These are phyloP conservation scores for Geotrichum klebahnii DNA, from an alignment of 1,139 yeast genomes.

Conservation along the genomic window DNA sequence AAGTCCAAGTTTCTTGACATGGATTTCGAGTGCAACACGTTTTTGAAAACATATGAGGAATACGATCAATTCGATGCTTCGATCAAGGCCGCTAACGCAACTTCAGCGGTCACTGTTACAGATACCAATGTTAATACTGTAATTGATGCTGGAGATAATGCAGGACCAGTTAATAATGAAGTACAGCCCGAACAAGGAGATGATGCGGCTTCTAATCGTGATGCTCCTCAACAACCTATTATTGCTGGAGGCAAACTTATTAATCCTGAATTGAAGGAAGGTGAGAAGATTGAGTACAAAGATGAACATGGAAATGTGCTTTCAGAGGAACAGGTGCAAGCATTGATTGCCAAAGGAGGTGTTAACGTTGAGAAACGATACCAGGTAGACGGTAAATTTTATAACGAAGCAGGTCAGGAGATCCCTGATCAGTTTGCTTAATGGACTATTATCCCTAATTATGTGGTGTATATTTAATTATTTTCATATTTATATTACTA, in stretches of 20 bases:
- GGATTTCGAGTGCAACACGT: constrained; percentile 81
- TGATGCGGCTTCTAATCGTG: neutral
- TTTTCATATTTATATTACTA: neutral
- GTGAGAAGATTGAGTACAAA: constrained; percentile 12
- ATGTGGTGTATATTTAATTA: too few relatives aligned
- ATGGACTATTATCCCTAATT: too few relatives aligned
- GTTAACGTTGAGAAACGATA: constrained; percentile 11
- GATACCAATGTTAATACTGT: too few relatives aligned
- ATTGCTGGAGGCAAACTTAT: neutral
- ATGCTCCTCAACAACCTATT: neutral
- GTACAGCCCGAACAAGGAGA: neutral
- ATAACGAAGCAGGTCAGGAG: constrained; percentile 18
- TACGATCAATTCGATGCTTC: constrained; percentile 27
- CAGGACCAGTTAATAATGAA: too few relatives aligned
- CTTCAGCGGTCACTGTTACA: too few relatives aligned
- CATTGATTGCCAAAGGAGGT: constrained; percentile 7
- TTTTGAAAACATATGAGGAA: constrained; percentile 40
- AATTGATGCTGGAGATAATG: too few relatives aligned
- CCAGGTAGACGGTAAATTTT: constrained; percentile 13
- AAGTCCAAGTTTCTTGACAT: constrained; percentile 54
- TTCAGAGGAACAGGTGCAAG: constrained; percentile 11
- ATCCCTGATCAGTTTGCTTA: constrained; percentile 18
- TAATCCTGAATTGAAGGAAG: neutral
- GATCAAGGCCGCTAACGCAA: neutral
- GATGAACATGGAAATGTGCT: constrained; percentile 18